Base-by-base conservation (phyloP, 768 basidiomycete genomes). In the Serpula lacrymans region DNA sequence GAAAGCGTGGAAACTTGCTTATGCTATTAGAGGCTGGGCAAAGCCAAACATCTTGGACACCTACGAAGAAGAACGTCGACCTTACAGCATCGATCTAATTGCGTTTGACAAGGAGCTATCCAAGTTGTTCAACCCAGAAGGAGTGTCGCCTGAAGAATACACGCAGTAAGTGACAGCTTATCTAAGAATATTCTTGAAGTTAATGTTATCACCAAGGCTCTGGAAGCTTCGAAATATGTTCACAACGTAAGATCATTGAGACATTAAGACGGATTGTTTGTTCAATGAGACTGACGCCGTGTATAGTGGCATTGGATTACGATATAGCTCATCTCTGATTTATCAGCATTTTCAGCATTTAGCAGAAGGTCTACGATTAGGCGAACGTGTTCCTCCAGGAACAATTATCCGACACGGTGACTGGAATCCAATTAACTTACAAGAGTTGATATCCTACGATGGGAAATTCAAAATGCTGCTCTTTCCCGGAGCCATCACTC, bases 61-160 rank as follows among this genome's bases (percentile, higher is more conserved):
- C 2, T 63, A 61, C 45, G 49, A 61, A 33, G 39, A 34, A 12
- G 60, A 63, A 42, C 37, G 61, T 33, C 50, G 57, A 34, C 46
- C 44, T 33, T 39, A 41, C 20, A 50, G 44, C 2, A 30, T 27
- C 21, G 44, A 47, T 18, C 45, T 58, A 17, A 58, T 58, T 30
- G 52, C 42, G 6, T 58, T 58, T 35, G 56, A 58, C 41, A 50
- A 51, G 33, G 38, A 42, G n/a, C 41, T 53, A 16, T 34, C 46
- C 31, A 33, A 33, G n/a, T 18, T 33, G 14, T 33, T 33, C 6
- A 33, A 33, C n/a, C 31, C 31, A 33, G 6, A 6, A n/a, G 31
- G 31, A 18, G 41, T 12, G n/a, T 40, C 34, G 11, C 37, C 37
- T 14, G 21, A 36, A 34, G 45, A 34, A 36, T 31, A 25, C 21